Conservation (phyloP, 192 early-diverging fungal genomes). For the Allomyces arbusculus region DNA sequence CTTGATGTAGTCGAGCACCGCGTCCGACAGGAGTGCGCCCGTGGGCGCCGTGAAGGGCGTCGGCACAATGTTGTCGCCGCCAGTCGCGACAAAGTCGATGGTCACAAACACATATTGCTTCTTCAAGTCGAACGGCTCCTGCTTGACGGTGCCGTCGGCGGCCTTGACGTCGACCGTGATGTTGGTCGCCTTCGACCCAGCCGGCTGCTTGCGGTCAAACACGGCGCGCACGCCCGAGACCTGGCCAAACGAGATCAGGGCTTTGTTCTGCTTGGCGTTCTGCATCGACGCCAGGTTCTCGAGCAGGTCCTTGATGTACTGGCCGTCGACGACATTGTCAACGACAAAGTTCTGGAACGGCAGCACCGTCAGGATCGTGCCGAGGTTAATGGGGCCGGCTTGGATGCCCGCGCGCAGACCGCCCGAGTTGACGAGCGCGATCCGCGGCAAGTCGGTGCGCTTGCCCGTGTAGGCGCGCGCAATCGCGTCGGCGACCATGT, state of each 20-base stretch:
- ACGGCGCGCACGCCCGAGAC: conserved; percentile 30
- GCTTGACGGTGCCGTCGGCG: conserved; percentile 9
- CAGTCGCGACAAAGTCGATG: conserved; percentile 33
- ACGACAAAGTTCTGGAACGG: conserved; percentile 44
- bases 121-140: conserved; percentile 15
- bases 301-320: conserved; percentile 25
- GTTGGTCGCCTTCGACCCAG: conserved; percentile 1
- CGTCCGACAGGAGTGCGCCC: conserved; percentile 8
- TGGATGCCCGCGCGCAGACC: conserved; percentile 34
- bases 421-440: conserved; percentile 41
- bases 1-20: conserved; percentile 18
- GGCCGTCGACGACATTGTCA: conserved; percentile 24
- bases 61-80: conserved; percentile 39
- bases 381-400: conserved; percentile 29
- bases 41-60: conserved; percentile 6
- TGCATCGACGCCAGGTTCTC: conserved; percentile 16
- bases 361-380: conserved; percentile 29
- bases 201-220: conserved; percentile 11
- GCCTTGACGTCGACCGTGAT: conserved; percentile 6
- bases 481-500: conserved; percentile 46
- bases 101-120: conserved; percentile 25
- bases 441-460: conserved; percentile 7
- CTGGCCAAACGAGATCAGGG: conserved; percentile 33
- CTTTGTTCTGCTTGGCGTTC: conserved; percentile 10
- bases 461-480: conserved; percentile 11